Base-by-base conservation (phyloP, 352 stramenopile genomes). In the Hyaloperonospora arabidopsidis region DNA sequence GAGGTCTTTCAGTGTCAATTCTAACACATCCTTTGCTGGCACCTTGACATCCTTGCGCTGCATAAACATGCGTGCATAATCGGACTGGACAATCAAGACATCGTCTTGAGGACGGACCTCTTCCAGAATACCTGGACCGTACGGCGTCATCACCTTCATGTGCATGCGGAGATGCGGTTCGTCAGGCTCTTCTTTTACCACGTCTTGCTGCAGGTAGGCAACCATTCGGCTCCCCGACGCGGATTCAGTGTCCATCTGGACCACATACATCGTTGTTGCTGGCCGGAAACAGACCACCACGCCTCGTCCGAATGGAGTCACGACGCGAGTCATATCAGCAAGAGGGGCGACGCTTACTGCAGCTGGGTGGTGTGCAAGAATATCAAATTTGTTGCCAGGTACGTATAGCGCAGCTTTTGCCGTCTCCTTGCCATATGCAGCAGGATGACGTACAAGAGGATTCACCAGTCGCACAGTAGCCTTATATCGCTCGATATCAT, bases 1-100 rank as follows among this genome's bases (percentile, higher is more conserved):
- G 14, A 90, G 49, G 12, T 93, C 84, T 60, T 90, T 91, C 36
- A 68, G 86, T 29, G 72, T 80, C 84, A 90, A 89, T 29, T 90
- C 76, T 1, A 65, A 63, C 7, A 89, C 68, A 11, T 78, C 56
- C 51, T 88, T 88, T 49, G 67, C 50, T 7, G 77, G 79, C 17
- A 87, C 48, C 54, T 73, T 76, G 3, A 93, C 76, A 29, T 91
- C 80, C 64, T 83, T 86, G 23, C 71, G 74, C 47, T 93, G 80
- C 76, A 93, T 85, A 60, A 77, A 93, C 72, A 93, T 68, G 39
- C 65, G 71, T 5, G 68, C 80, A 44, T 83, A 91, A 15, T 71
- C 58, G 2, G 71, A 76, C 57, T 85, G 68, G 17, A 93, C 76
- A 23, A 89, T 62, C 19, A 90, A 46, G 2, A 93, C 72, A 13